Percentiles rank a stretch among this genome's conserved stretches.
phyloP scores from a whole-genome alignment of 768 basidiomycete genomes.

The Scleroderma bovista region DNA sequence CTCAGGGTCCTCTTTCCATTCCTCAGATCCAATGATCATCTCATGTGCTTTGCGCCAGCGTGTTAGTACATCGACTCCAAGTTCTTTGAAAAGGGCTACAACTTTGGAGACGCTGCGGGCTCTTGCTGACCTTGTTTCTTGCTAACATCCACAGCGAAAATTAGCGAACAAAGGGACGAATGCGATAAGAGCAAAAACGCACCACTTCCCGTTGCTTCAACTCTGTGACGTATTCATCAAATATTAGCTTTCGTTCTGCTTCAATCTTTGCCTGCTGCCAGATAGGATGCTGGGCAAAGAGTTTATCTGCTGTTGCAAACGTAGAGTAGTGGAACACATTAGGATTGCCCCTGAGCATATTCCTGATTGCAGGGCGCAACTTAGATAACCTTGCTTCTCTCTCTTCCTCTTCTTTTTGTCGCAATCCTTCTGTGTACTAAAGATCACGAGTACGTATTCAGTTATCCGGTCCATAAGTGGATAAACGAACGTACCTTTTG shows the following conservation, averaged over 20 bases:
- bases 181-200: slow-evolving; percentile 24
- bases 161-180: background rate
- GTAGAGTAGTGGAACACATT: slow-evolving; percentile 91
- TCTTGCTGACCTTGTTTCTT: slow-evolving; percentile 73
- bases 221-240: slow-evolving; percentile 87
- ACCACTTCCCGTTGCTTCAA: slow-evolving; percentile 88
- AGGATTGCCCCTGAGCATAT: slow-evolving; percentile 82
- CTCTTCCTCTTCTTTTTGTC: slow-evolving; percentile 81
- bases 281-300: slow-evolving; percentile 82
- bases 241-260: slow-evolving; percentile 79
- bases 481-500: slow-evolving; percentile 67
- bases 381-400: slow-evolving; percentile 78
- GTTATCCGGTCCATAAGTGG: background rate
- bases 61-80: slow-evolving; percentile 89
- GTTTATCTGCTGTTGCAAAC: slow-evolving; percentile 80
- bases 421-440: slow-evolving; percentile 69
- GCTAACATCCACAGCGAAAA: slow-evolving; percentile 35
- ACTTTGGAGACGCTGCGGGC: slow-evolving; percentile 79
- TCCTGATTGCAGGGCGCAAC: slow-evolving; percentile 78
- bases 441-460: slow-evolving; percentile 6
- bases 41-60: slow-evolving; percentile 86
- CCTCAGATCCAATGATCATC: slow-evolving; percentile 67
- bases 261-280: slow-evolving; percentile 88
- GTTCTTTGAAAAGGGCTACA: slow-evolving; percentile 75
- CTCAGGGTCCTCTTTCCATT: slow-evolving; percentile 73